Base-by-base conservation (phyloP, 1,139 yeast genomes). In the Lodderomyces orthopsilosis region DNA sequence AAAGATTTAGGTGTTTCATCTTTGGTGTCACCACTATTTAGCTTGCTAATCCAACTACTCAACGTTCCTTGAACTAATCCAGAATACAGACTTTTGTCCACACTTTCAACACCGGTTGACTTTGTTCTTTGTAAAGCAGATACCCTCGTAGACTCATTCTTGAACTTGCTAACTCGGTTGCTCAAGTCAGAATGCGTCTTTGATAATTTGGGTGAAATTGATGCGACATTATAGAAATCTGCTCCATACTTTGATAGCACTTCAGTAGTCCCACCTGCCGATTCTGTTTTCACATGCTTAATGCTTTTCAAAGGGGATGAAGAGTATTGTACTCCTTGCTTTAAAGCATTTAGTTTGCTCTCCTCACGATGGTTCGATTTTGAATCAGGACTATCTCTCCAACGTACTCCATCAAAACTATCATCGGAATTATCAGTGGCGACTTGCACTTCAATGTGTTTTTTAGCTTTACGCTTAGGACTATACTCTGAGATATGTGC, bases 381-480 rank as follows among this genome's bases (percentile, higher is more conserved):
- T 13, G 28, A 18, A 19, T 35, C 33, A 19, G 75, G 71, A 44
- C 70, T 68, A 4, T 61, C 61, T 40, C 56, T 61, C 78, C 78
- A 73, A 38, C 70, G 57, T 19, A 73, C 62, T 1, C 75, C 77
- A 42, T 72, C 78, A 48, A 69, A 70, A 46, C 75, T 70, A 47
- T 73, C 77, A 47, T 72, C 77, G 0, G 77, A 70, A 48, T 72
- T 68, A 44, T 69, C 76, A 37, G 51, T 53, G 2, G 42, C 38
- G 14, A 41, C 35, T 1, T 37, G 39, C 26, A 41, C 26, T n/a
- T 40, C 43, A 27, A 21, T 38, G 23, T 23, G 35, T n/a, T 21
- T 22, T 19, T 21, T 23, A 18, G 10, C 38, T 17, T 10, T 19
- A 10, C 27, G 28, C 34, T 27, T 40, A 13, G 14, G 42, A 6